phyloP scores from a whole-genome alignment of 2,329 filamentous ascomycete species.

The Thelonectria rubi region DNA sequence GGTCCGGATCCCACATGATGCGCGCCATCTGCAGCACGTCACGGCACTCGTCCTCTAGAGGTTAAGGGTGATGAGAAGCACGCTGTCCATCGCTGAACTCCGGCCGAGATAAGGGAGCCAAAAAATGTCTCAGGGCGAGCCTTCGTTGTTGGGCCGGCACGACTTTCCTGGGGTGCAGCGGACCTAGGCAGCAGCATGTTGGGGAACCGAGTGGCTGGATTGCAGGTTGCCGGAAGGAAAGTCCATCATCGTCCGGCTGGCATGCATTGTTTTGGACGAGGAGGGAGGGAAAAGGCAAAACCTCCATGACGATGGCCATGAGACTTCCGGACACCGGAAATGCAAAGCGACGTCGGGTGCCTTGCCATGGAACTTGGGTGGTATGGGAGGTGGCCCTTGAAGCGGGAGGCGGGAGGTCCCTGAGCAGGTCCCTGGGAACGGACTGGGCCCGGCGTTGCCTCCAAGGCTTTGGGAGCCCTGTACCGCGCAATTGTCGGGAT shows the following conservation, averaged over 20 bases:
- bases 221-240: conserved; percentile 1
- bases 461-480: not conserved
- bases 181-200: not conserved
- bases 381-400: not conserved
- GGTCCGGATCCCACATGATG: conserved; percentile 35
- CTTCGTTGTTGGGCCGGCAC: conserved; percentile 19
- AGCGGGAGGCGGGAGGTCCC: conserved; percentile 7
- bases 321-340: conserved; percentile 24
- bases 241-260: not conserved
- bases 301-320: conserved; percentile 18
- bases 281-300: not conserved
- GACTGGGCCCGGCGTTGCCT: not conserved
- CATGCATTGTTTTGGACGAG: not conserved
- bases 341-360: conserved; percentile 3
- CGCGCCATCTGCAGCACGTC: conserved; percentile 34
- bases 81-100: conserved; percentile 17
- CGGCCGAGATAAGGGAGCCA: conserved; percentile 27
- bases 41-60: conserved; percentile 27
- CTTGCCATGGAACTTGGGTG: not conserved
- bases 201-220: conserved; percentile 1
- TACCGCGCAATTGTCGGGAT: conserved; percentile 7
- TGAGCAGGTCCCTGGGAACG: not conserved
- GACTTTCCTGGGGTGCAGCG: not conserved
- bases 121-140: conserved; percentile 28
- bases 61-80: conserved; percentile 23